These are phyloP conservation scores for Cyberlindnera japonica DNA, from an alignment of 805 yeast species.

Conservation along the genomic window DNA sequence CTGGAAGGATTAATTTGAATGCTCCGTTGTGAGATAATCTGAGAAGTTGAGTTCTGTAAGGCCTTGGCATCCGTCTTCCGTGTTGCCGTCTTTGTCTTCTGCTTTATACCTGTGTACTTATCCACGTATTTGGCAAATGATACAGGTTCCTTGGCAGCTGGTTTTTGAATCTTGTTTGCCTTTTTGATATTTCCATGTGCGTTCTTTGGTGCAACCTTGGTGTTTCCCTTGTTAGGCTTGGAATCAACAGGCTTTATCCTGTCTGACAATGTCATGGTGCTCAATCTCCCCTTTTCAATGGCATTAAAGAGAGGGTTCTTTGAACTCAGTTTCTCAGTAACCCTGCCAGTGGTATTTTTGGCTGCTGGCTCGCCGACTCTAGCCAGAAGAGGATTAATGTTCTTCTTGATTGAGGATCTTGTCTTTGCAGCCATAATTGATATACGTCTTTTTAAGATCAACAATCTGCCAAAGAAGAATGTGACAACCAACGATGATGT, in stretches of 20 bases:
- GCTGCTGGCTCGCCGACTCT: constrained; percentile 4
- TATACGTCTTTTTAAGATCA: no score
- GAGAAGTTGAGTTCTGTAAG: no score
- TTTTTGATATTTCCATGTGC: not conserved
- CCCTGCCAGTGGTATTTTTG: not conserved
- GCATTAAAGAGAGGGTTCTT: constrained; percentile 12
- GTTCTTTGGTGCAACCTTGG: not conserved
- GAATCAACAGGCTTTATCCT: constrained; percentile 11
- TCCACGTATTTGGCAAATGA: constrained; percentile 11
- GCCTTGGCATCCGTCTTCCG: no score
- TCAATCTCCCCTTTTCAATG: constrained; percentile 4
- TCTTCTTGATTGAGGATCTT: not conserved
- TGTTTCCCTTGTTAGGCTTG: not conserved
- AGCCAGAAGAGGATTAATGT: constrained; percentile 8
- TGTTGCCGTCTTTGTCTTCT: not conserved
- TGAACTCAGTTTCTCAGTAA: not conserved
- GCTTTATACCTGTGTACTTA: not conserved
- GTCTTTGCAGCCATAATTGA: constrained; percentile 10
- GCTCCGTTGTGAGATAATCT: no score
- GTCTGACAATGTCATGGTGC: constrained; percentile 5
- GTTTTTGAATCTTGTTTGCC: not conserved
- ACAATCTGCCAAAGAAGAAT: no score
- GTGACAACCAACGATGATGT: no score
- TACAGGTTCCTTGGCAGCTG: constrained; percentile 4
- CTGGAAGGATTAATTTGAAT: no score